Evolutionary conservation across 2,329 filamentous ascomycete genomes (phyloP).

Genomic region (Clonostachys rosea): DNA sequence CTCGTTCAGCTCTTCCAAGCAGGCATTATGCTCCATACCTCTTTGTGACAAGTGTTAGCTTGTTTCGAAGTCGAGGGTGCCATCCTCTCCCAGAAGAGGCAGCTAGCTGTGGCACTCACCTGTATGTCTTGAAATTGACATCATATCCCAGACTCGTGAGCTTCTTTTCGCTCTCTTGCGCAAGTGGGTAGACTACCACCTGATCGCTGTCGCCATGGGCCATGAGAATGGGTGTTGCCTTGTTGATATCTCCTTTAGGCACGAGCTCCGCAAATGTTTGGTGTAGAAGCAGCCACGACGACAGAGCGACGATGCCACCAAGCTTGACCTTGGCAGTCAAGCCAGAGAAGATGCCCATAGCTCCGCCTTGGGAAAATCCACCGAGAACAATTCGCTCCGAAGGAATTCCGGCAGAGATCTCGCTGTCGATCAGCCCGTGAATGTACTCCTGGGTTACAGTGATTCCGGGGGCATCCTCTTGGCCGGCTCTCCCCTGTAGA

Average conservation of each 20-base stretch:
- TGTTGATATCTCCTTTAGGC: constrained; percentile 37
- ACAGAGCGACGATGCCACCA: constrained; percentile 84
- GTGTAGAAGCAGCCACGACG: constrained; percentile 71
- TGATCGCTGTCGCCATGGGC: constrained; percentile 78
- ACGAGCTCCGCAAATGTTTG: constrained; percentile 34
- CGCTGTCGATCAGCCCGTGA: constrained; percentile 71
- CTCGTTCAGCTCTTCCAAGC: constrained; percentile 74
- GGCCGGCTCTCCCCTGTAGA: constrained; percentile 14
- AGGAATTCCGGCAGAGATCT: constrained; percentile 77
- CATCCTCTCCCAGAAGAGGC: background rate
- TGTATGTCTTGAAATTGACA: constrained; percentile 72
- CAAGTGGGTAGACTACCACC: constrained; percentile 67
- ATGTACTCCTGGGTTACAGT: constrained; percentile 69
- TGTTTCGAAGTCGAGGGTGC: constrained; percentile 1
- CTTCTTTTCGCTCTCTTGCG: constrained; percentile 59
- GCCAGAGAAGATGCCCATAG: constrained; percentile 78
- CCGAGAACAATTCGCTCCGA: constrained; percentile 81
- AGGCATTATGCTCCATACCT: constrained; percentile 71
- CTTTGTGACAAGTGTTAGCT: constrained; percentile 25
- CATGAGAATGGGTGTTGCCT: constrained; percentile 81
- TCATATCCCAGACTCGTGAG: constrained; percentile 68
- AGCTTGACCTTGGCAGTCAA: constrained; percentile 70
- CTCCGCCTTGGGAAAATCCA: constrained; percentile 83
- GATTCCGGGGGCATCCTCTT: constrained; percentile 71
- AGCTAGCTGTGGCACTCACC: constrained; percentile 37